A percentile compares a stretch with the other conserved stretches of the same genome.
Conservation (phyloP, 2,329 filamentous ascomycete species). For the Cladophialophora exuberans region DNA sequence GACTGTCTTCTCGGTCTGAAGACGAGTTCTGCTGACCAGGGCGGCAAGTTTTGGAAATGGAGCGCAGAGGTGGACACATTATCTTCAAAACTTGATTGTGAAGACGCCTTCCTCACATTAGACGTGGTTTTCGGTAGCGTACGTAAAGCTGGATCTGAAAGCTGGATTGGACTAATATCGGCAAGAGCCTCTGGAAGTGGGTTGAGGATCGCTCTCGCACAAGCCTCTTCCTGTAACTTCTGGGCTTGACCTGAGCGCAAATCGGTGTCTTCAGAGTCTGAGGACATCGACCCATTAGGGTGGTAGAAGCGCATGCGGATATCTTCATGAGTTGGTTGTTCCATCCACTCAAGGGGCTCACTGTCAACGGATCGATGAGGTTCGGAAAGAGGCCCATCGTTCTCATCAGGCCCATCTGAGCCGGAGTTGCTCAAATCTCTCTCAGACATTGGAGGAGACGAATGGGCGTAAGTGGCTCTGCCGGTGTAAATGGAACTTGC, state of each 20-base stretch:
- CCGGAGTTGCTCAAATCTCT: too few relatives aligned
- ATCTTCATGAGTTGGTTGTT: conserved; percentile 18
- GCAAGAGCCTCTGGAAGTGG: too few relatives aligned
- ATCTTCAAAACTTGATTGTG: background rate
- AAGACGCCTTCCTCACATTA: too few relatives aligned
- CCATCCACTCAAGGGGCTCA: too few relatives aligned
- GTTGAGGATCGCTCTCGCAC: too few relatives aligned
- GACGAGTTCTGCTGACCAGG: conserved; percentile 21
- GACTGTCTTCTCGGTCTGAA: conserved; percentile 1
- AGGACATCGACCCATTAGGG: background rate
- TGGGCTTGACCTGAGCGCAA: background rate
- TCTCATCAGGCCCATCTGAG: background rate
- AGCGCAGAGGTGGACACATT: background rate
- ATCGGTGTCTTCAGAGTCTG: background rate
- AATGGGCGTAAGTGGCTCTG: too few relatives aligned
- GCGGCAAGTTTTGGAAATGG: background rate
- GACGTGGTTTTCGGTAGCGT: too few relatives aligned
- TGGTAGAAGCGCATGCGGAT: conserved; percentile 14
- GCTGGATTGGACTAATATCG: background rate
- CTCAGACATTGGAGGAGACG: too few relatives aligned
- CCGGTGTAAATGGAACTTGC: too few relatives aligned
- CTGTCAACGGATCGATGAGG: background rate
- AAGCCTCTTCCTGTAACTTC: too few relatives aligned
- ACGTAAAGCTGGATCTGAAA: too few relatives aligned
- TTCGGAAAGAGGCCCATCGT: background rate